These are phyloP conservation scores for Trypanosomatidae sp. DNA, from an alignment of 208 protist genomes.

Conservation along the genomic window DNA sequence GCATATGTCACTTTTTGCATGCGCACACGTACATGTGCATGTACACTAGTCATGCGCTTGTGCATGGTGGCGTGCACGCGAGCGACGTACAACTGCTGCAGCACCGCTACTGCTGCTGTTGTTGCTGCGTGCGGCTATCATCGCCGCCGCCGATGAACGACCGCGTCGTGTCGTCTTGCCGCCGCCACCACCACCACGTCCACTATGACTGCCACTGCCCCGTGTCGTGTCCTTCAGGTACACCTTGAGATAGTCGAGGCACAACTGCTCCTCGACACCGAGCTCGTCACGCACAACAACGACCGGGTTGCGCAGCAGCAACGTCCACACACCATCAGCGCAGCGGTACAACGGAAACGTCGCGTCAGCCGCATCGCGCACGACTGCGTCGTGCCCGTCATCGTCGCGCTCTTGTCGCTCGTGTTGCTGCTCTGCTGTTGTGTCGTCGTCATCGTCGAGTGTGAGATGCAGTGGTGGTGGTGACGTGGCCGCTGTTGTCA, in stretches of 20 bases:
- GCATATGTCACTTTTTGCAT: too few relatives aligned
- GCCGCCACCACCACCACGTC: too few relatives aligned
- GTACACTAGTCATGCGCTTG: too few relatives aligned
- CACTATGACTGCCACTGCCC: too few relatives aligned
- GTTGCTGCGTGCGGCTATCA: too few relatives aligned
- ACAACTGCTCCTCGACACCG: conserved; percentile 36
- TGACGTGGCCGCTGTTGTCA: background rate
- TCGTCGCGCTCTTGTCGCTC: background rate
- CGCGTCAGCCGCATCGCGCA: background rate
- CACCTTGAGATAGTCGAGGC: conserved; percentile 71
- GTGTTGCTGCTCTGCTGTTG: background rate
- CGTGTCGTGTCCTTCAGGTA: conserved; percentile 17
- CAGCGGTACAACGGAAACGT: conserved; percentile 61
- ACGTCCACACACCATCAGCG: conserved; percentile 64
- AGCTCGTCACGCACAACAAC: conserved; percentile 48
- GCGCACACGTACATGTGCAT: too few relatives aligned
- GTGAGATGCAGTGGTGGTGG: background rate
- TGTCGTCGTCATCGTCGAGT: background rate
- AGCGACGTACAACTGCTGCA: too few relatives aligned
- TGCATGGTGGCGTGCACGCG: too few relatives aligned
- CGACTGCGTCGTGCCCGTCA: background rate
- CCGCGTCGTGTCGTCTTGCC: too few relatives aligned
- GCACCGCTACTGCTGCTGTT: too few relatives aligned
- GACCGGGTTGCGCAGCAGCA: conserved; percentile 68
- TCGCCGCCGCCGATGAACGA: too few relatives aligned